phyloP scores from a whole-genome alignment of 2,329 filamentous ascomycete species.

The Dothideomycetidae sp. region DNA sequence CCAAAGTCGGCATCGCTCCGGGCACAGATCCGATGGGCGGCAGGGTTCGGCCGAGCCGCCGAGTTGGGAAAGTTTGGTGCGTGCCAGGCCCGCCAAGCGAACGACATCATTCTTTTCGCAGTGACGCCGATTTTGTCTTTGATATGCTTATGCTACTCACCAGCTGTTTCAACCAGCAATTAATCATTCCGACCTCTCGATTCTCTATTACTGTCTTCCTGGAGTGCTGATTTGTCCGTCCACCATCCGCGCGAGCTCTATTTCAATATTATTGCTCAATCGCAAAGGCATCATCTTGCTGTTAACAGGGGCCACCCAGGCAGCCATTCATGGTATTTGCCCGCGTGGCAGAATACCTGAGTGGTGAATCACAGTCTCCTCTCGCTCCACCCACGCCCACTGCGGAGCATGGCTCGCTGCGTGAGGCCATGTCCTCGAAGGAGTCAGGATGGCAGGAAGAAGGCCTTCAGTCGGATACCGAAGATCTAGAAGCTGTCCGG shows the following conservation, averaged over 20 bases:
- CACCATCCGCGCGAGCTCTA: no score
- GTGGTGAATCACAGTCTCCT: constrained; percentile 14
- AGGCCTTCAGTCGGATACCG: constrained; percentile 21
- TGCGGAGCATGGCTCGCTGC: constrained; percentile 10
- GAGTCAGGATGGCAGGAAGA: constrained; percentile 21
- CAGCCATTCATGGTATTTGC: constrained; percentile 33
- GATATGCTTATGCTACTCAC: no score
- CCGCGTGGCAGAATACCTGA: constrained; percentile 34
- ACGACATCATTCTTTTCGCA: background rate
- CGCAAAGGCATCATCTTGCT: no score
- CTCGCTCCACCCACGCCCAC: constrained; percentile 17
- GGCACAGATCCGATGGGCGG: no score
- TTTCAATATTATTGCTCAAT: no score
- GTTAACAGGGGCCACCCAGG: background rate
- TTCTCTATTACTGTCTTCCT: no score
- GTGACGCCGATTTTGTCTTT: background rate
- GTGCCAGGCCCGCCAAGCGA: background rate
- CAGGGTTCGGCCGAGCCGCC: no score
- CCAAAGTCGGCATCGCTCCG: no score
- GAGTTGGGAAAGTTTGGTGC: no score
- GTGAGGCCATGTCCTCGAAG: constrained; percentile 1
- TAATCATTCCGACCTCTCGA: no score
- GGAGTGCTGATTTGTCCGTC: no score
- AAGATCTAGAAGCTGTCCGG: constrained; percentile 23
- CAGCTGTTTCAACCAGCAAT: no score